Conservation (phyloP, 495 filamentous ascomycete genomes). For the Barbatosphaeria neglecta region DNA sequence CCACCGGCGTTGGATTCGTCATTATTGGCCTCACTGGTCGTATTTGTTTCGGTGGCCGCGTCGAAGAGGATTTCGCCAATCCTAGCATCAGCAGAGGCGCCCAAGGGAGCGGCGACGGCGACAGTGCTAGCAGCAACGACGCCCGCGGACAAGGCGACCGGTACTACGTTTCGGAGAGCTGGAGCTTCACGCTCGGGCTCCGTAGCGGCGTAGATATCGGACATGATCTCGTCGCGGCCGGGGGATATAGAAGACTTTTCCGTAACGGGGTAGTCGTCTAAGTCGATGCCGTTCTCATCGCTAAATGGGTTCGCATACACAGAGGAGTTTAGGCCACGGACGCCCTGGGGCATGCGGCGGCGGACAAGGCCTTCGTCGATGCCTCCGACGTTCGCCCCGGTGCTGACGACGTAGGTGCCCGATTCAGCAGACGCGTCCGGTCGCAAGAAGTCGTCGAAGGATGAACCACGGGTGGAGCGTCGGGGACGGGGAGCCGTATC, state of each 20-base stretch:
- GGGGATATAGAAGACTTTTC: conserved; percentile 22
- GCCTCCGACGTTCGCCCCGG: conserved; percentile 23
- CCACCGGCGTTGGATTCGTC: background rate
- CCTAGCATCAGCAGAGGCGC: no score
- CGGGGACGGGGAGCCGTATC: background rate
- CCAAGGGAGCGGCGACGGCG: background rate
- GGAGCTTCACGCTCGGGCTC: conserved; percentile 11
- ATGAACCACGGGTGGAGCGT: conserved; percentile 16
- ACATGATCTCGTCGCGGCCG: conserved; percentile 33
- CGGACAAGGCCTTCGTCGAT: conserved; percentile 28
- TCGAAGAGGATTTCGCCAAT: background rate
- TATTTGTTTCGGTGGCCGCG: background rate
- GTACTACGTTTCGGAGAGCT: background rate
- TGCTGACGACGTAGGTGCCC: conserved; percentile 41
- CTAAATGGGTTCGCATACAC: conserved; percentile 47
- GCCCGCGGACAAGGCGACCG: background rate
- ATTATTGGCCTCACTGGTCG: background rate
- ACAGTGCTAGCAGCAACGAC: background rate
- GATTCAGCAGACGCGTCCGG: conserved; percentile 28
- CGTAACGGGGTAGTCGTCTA: conserved; percentile 24
- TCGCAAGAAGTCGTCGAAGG: conserved; percentile 44
- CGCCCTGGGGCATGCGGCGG: conserved; percentile 32
- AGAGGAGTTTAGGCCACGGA: conserved; percentile 39
- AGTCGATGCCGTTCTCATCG: conserved; percentile 42
- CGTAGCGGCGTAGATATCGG: conserved; percentile 42